These are phyloP conservation scores for Hypoxylon cercidicola DNA, from an alignment of 495 filamentous ascomycete species.

Conservation along the genomic window DNA sequence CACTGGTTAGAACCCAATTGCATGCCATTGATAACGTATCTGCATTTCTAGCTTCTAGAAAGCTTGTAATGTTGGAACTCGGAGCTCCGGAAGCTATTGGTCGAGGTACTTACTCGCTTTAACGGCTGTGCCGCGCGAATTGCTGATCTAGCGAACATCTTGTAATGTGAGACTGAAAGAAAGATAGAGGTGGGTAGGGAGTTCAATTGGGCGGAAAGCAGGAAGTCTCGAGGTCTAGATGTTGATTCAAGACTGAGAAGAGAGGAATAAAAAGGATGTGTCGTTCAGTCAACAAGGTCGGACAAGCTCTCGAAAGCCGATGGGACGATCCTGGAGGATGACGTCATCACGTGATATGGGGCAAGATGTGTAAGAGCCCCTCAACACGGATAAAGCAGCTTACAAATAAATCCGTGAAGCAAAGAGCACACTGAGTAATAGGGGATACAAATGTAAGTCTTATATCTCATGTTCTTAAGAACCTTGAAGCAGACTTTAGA, in stretches of 20 bases:
- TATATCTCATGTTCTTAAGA: too few relatives aligned
- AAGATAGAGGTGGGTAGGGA: not conserved
- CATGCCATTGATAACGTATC: constrained; percentile 43
- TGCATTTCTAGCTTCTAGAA: constrained; percentile 4
- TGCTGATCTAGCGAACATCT: constrained; percentile 58
- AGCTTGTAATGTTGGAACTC: constrained; percentile 16
- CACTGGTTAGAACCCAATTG: constrained; percentile 10
- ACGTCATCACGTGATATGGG: constrained; percentile 44
- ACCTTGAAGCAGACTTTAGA: too few relatives aligned
- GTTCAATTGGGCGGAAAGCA: constrained; percentile 20
- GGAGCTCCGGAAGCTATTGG: constrained; percentile 26
- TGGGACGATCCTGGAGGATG: constrained; percentile 34
- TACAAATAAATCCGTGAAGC: constrained; percentile 22
- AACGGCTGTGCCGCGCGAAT: constrained; percentile 58
- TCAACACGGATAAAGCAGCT: constrained; percentile 2
- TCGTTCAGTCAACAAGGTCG: constrained; percentile 8
- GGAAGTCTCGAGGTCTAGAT: constrained; percentile 8
- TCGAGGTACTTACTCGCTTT: constrained; percentile 51
- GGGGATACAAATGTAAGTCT: too few relatives aligned
- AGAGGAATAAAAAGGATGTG: constrained; percentile 1
- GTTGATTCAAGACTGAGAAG: constrained; percentile 10
- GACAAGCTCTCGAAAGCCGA: constrained; percentile 32
- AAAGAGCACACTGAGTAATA: too few relatives aligned
- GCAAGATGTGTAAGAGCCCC: constrained; percentile 17
- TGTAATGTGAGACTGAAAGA: constrained; percentile 15